Evolutionary conservation across 805 yeast species (phyloP), one percentile per base, ranked within the genome.

Genomic region (Ogataea methanolica): DNA sequence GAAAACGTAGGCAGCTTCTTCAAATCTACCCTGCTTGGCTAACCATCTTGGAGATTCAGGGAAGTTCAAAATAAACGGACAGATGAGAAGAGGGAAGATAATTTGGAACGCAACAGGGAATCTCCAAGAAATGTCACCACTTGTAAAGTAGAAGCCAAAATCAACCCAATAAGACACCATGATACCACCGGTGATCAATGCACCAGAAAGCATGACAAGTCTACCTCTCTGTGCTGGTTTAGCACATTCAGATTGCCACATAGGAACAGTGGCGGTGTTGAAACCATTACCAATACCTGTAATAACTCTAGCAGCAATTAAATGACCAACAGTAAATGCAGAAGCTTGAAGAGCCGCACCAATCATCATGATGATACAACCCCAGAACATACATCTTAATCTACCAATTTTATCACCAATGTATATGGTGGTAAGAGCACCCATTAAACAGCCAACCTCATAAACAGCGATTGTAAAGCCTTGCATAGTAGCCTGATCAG

Each of bases 391-490:
- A 51, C 69, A 53, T 36, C 68, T 68, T 49, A 67, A 62, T 61
- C 79, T 66, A 33, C 78, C 79, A 31, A 57, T 54, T 34, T 42
- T 59, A 48, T 73, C 78, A 54, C 74, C 76, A n/a, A 65, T 51
- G 48, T 65, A 66, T 45, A 73, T 62, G 8, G 72, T 72, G 26
- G 70, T 60, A 38, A 74, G 56, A 1, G 77, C 75, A 45, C 78
- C 78, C 11, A 42, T 29, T 14, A 74, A 65, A 59, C 78, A 74
- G 33, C 79, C 80, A 46, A 74, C 58, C 55, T 75, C 80, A 58
- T 75, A 75, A 58, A 76, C 70, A 5, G 79, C 65, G 34, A 76
- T 70, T 17, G 74, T 72, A 17, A 76, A 74, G 52, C 80, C 80
- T 57, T 74, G 79, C 47, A 73, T 59, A 14, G 75, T 67, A 15